Conservation (phyloP, 208 protist genomes). For the Leptomonas pyrrhocoris region DNA sequence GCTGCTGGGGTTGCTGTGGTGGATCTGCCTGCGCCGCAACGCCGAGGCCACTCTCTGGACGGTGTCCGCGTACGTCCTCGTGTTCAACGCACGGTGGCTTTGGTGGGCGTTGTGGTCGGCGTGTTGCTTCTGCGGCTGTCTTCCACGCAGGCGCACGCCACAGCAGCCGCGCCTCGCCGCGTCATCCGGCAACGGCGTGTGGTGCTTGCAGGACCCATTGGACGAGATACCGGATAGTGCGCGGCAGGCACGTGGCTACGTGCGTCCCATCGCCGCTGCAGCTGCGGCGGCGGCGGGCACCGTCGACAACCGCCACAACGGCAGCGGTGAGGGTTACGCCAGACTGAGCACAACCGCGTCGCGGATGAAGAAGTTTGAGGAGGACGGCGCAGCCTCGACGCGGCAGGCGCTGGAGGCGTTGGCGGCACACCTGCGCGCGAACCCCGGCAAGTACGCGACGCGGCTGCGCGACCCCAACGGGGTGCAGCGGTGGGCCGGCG, state of each 20-base stretch:
- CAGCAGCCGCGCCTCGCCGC: not conserved
- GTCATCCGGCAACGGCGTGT: not conserved
- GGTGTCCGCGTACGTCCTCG: not conserved
- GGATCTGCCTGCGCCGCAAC: slow-evolving; percentile 40
- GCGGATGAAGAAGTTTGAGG: slow-evolving; percentile 50
- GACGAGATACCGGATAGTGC: slow-evolving; percentile 22
- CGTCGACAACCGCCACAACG: not conserved
- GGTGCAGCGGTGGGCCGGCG: slow-evolving; percentile 56
- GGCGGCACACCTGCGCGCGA: slow-evolving; percentile 45
- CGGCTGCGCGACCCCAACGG: slow-evolving; percentile 61
- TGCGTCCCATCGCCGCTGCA: slow-evolving; percentile 21
- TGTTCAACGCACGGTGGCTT: not conserved
- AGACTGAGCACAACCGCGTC: slow-evolving; percentile 6
- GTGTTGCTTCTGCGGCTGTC: too few relatives aligned
- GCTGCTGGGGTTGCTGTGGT: slow-evolving; percentile 17
- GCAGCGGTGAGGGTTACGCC: slow-evolving; percentile 18
- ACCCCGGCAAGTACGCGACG: slow-evolving; percentile 50
- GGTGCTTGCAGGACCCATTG: slow-evolving; percentile 9
- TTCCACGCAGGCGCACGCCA: too few relatives aligned
- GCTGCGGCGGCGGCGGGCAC: too few relatives aligned
- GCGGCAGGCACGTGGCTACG: slow-evolving; percentile 22
- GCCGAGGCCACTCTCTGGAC: slow-evolving; percentile 42
- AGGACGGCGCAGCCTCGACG: slow-evolving; percentile 55
- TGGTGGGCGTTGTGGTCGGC: too few relatives aligned
- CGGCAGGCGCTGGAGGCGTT: slow-evolving; percentile 59